phyloP scores from a whole-genome alignment of 179 eudicot species.

The Pouteria campechiana region DNA sequence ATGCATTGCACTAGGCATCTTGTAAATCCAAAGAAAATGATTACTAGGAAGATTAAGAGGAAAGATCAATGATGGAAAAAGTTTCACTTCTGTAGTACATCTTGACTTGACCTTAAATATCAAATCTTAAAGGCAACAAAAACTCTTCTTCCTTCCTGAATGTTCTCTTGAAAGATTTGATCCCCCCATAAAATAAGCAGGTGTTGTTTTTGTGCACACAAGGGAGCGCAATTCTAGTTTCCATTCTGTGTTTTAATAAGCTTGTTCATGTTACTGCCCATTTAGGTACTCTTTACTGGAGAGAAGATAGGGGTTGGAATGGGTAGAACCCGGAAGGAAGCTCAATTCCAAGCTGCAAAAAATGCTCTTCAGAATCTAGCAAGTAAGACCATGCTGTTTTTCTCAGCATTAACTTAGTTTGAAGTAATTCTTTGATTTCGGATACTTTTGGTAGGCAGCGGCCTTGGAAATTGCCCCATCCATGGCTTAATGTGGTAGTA shows the following conservation, averaged over 20 bases:
- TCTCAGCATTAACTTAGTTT: no score
- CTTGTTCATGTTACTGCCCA: slow-evolving; percentile 7
- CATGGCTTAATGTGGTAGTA: no score
- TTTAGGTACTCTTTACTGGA: slow-evolving; percentile 80
- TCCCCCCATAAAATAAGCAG: not conserved
- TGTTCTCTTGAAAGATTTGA: no score
- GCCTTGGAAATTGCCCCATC: no score
- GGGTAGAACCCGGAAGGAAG: slow-evolving; percentile 95
- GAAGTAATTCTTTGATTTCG: no score
- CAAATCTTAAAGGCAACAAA: not conserved
- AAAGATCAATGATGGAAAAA: not conserved
- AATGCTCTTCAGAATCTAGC: slow-evolving; percentile 84
- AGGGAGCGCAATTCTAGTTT: not conserved
- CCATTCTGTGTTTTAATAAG: not conserved
- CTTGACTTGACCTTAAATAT: no score
- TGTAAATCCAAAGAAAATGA: not conserved
- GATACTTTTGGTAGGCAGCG: no score
- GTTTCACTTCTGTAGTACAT: no score
- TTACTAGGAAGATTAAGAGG: not conserved
- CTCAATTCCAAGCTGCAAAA: slow-evolving; percentile 94
- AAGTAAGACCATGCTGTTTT: slow-evolving; percentile 35
- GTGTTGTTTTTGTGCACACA: no score
- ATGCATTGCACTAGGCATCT: not conserved
- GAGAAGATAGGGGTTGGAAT: slow-evolving; percentile 89
- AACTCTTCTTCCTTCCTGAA: not conserved